phyloP scores from a whole-genome alignment of 2,329 filamentous ascomycete species.

The Thermomyces lanuginosus region DNA sequence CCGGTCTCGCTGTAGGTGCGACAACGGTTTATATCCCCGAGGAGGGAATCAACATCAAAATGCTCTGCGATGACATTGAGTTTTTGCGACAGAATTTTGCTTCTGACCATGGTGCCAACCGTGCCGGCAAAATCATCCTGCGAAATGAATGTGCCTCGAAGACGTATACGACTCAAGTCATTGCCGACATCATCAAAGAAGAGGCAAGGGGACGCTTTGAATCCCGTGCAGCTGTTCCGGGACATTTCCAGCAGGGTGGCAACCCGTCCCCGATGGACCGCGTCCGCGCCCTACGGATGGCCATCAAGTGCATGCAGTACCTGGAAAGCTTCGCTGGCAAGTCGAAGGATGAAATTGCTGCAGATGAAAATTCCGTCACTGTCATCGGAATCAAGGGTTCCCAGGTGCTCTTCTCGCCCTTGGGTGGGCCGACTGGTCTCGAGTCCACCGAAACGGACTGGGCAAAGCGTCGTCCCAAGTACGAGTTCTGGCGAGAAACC shows the following conservation, averaged over 20 bases:
- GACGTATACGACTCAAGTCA: conserved; percentile 82
- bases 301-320: conserved; percentile 87
- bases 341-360: conserved; percentile 49
- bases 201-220: conserved; percentile 88
- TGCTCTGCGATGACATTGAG: conserved; percentile 78
- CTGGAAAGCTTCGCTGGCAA: conserved; percentile 61
- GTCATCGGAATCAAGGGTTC: conserved; percentile 91
- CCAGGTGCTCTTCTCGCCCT: conserved; percentile 69
- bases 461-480: conserved; percentile 68
- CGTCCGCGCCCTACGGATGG: conserved; percentile 75
- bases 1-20: conserved; percentile 80
- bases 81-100: conserved; percentile 75
- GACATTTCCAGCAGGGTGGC: conserved; percentile 87
- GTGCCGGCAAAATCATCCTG: conserved; percentile 87
- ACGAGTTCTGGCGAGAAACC: conserved; percentile 70
- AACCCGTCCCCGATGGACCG: conserved; percentile 93
- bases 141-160: conserved; percentile 86
- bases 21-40: conserved; percentile 92
- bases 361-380: conserved; percentile 54
- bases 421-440: conserved; percentile 46
- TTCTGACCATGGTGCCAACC: conserved; percentile 70
- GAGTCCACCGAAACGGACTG: conserved; percentile 84
- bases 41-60: conserved; percentile 84
- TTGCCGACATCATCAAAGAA: conserved; percentile 88
- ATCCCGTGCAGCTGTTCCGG: conserved; percentile 75